Conservation (phyloP, 345 rosid species). For the Cardiospermum halicacabum region DNA sequence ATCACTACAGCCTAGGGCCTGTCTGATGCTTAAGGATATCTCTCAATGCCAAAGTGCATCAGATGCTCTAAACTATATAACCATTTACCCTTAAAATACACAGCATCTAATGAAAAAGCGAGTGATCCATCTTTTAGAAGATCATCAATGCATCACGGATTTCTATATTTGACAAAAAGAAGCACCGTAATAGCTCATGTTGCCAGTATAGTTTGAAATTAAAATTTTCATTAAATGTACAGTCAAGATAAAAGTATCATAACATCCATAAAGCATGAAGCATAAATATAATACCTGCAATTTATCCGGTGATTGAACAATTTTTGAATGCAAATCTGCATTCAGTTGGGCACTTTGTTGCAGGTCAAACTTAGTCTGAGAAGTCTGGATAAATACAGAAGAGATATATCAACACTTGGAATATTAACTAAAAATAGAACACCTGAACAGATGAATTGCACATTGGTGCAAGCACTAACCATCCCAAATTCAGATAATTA, state of each 20-base stretch:
- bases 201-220: neutral
- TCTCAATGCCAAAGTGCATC: neutral
- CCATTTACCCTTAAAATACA: neutral
- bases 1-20: neutral
- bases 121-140: neutral
- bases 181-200: neutral
- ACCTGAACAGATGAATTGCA: neutral
- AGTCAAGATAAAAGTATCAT: neutral
- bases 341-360: conserved; percentile 83
- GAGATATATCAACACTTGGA: conserved; percentile 3
- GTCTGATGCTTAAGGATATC: neutral
- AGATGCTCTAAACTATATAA: neutral
- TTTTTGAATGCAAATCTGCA: conserved; percentile 66
- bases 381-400: conserved; percentile 45
- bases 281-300: conserved; percentile 50
- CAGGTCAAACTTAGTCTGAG: conserved; percentile 72
- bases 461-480: neutral
- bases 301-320: conserved; percentile 94
- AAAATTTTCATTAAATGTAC: neutral
- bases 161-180: neutral
- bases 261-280: neutral
- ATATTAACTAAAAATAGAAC: neutral
- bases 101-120: neutral
- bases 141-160: neutral
- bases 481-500: neutral